Base-by-base conservation (phyloP, 2,329 filamentous ascomycete species). In the Phyllachora maydis region DNA sequence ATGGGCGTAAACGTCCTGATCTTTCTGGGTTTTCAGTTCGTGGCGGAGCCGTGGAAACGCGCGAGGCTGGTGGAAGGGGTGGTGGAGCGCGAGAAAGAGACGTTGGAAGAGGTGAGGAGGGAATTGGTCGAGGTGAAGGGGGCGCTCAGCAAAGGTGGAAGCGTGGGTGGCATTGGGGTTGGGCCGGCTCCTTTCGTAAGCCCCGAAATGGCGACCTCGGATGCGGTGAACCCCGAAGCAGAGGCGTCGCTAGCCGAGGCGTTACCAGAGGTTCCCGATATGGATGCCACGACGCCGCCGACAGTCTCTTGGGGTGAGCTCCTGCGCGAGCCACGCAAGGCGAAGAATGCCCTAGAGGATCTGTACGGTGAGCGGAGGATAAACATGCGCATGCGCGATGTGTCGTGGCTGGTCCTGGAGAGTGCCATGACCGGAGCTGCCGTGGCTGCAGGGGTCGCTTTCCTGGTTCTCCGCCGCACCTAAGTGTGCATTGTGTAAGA, bases 1-100 rank as follows among this genome's bases (percentile, higher is more conserved):
- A 98, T 98, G 88, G 85, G 85, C 13, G 66, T 95, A 40, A 98
- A 98, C 42, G 77, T 95, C 16, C 45, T 95, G 30, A 51, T 98
- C 22, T 79, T 98, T 41, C 49, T 98, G 25, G 60, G 83, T 11
- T 70, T 90, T 36, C 73, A 93, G 49, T 72, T 91, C 35, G 68
- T 88, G 11, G 73, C 92, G 30, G 85, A 98, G 57, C 88, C 88
- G 4, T 95, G 85, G 81, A 69, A 82, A 35, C 59, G 88, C 36
- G 60, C 56, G 40, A 59, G 81, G 37, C 63, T 98, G 30, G 79
- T 95, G 28, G 67, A 62, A 35, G 83, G 76, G 13, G 79, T 88
- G 36, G 76, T 81, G 33, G 74, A 79, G 36, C 74, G 78, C 38
- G 74, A 79, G 43, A 68, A 73, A 49, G 60, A 47, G 10, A 44